Base-by-base conservation (phyloP, 257 asterid genomes). In the Penstemon eatonii region DNA sequence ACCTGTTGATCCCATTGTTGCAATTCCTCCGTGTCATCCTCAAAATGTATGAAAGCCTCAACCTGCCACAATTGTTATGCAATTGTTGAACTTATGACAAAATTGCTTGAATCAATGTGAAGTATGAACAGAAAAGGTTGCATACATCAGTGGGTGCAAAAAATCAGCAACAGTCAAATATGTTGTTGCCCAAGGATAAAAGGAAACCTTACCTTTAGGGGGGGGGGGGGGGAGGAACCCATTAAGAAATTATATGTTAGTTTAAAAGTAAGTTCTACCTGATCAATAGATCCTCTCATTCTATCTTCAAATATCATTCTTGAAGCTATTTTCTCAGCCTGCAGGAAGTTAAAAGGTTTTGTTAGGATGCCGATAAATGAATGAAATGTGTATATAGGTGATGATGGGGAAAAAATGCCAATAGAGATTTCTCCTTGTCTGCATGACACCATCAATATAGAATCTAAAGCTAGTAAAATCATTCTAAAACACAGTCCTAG, bases 1-100 rank as follows among this genome's bases (percentile, higher is more conserved):
- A 93, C 98, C 97, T 90, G 97, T 73, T 90, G 96, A 87, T 94
- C 99, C 99, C 99, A 94, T 73, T 86, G 97, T 73, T 87, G 99
- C 82, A 91, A 75, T 72, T 91, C 99, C 75, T 85, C 93, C 0
- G 96, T 87, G 80, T 94, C 99, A 73, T 94, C 97, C 80, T 91
- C 99, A 68, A 91, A 94, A 83, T 94, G 99, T 73, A 94, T 94
- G 49, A 93, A 90, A 49, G 95, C 90, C 75, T 93, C 98, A 65
- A 93, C 97, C 97, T 90, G 84, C 56, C 67, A 66, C 33, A 75
- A 69, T 70, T 53, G n/a, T 37, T 4, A 54, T 6, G 41, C 13
- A 60, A 60, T 19, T 67, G 59, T 60, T 60, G 33, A 71, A 71
- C 13, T 54, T 11, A 43, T 19, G 47, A 42, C 41, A 63, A 42